phyloP scores from a whole-genome alignment of 768 basidiomycete genomes.

The Pleurotus cornucopiae region DNA sequence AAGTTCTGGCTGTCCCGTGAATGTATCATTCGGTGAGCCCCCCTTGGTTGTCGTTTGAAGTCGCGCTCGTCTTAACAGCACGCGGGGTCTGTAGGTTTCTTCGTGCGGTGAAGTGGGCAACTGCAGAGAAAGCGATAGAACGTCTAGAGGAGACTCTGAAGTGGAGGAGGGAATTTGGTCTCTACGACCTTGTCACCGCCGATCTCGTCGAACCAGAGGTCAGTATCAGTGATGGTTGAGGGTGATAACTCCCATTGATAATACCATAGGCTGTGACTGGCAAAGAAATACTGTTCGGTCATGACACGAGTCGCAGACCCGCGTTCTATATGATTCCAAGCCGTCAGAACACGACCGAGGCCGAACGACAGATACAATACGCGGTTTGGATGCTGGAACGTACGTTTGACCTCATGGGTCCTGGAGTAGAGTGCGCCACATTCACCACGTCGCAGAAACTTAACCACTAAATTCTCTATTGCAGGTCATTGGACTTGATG shows the following conservation, averaged over 20 bases:
- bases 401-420: slow-evolving; percentile 69
- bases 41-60: background rate
- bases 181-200: slow-evolving; percentile 59
- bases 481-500: slow-evolving; percentile 64
- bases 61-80: background rate
- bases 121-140: slow-evolving; percentile 46
- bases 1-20: slow-evolving; percentile 80
- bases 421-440: slow-evolving; percentile 70
- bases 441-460: background rate
- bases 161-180: slow-evolving; percentile 78
- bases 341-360: slow-evolving; percentile 76
- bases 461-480: background rate
- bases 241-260: background rate
- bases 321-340: slow-evolving; percentile 63
- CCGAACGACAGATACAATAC: slow-evolving; percentile 65
- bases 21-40: slow-evolving; percentile 57
- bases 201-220: slow-evolving; percentile 75
- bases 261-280: slow-evolving; percentile 65
- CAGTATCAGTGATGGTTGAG: slow-evolving; percentile 13
- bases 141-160: slow-evolving; percentile 68
- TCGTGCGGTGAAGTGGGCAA: slow-evolving; percentile 75
- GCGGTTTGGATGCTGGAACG: slow-evolving; percentile 78
- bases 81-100: slow-evolving; percentile 45
- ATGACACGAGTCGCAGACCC: slow-evolving; percentile 61
- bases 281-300: slow-evolving; percentile 77